phyloP scores from a whole-genome alignment of 108 stramenopile genomes.

The Nitzschia sp. region DNA sequence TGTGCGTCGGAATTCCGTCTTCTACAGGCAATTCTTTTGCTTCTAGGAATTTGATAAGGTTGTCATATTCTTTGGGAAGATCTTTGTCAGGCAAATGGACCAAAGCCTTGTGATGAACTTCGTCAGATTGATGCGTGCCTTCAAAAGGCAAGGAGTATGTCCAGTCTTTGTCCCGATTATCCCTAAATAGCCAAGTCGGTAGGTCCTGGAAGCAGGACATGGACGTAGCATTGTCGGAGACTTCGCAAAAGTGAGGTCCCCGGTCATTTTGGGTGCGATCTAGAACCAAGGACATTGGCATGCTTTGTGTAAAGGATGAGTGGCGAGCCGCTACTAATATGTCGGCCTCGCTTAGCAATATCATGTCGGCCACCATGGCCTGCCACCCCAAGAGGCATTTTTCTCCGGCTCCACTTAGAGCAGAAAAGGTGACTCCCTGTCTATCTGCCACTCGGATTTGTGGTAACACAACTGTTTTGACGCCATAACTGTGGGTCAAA shows the following conservation, averaged over 20 bases:
- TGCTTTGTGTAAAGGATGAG: constrained; percentile 50
- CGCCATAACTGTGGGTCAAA: constrained; percentile 11
- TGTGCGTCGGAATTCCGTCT: constrained; percentile 4
- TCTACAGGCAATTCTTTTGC: neutral
- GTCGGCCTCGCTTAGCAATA: constrained; percentile 46
- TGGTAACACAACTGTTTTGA: constrained; percentile 15
- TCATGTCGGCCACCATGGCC: constrained; percentile 40
- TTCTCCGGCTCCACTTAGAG: constrained; percentile 24
- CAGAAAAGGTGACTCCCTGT: constrained; percentile 39
- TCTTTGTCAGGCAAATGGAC: constrained; percentile 39
- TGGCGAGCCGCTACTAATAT: constrained; percentile 44
- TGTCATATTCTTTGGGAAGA: constrained; percentile 26
- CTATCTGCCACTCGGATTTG: constrained; percentile 34
- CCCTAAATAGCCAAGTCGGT: constrained; percentile 42
- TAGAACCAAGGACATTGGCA: constrained; percentile 48
- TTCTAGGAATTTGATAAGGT: constrained; percentile 22
- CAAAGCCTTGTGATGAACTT: constrained; percentile 22
- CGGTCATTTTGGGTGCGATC: constrained; percentile 12
- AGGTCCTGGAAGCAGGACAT: constrained; percentile 42
- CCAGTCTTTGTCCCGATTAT: constrained; percentile 13
- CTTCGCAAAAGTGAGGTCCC: constrained; percentile 38
- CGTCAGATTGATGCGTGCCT: constrained; percentile 3
- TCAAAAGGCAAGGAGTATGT: neutral
- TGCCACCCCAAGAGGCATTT: constrained; percentile 44
- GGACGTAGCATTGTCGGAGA: constrained; percentile 27